A percentile compares a stretch with the other conserved stretches of the same genome.
These are phyloP conservation scores for Talaromyces sp. DNA, from an alignment of 2,329 filamentous ascomycete species.

Conservation along the genomic window DNA sequence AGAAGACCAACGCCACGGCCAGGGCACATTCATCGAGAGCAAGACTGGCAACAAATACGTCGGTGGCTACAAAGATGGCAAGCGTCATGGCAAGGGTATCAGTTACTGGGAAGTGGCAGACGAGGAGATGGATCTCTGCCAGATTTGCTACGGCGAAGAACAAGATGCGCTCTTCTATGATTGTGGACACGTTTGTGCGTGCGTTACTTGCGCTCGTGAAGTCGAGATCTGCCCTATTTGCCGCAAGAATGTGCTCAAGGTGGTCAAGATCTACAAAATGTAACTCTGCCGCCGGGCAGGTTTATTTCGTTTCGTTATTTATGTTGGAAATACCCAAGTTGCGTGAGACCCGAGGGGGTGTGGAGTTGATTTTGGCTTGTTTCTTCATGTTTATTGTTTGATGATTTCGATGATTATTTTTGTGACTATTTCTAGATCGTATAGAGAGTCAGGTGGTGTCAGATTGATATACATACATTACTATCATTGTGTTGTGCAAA, in stretches of 20 bases:
- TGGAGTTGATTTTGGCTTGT: conserved; percentile 5
- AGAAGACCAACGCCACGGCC: conserved; percentile 50
- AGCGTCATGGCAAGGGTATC: conserved; percentile 60
- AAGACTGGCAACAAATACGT: conserved; percentile 60
- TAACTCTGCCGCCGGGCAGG: conserved; percentile 19
- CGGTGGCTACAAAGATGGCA: conserved; percentile 59
- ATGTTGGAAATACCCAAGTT: conserved; percentile 9
- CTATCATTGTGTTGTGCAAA: too few species aligned
- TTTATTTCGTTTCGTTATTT: not conserved
- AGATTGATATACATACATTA: not conserved
- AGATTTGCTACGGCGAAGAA: conserved; percentile 61
- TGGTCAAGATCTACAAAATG: conserved; percentile 56
- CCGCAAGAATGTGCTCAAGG: conserved; percentile 53
- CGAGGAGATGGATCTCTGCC: conserved; percentile 57
- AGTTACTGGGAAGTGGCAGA: conserved; percentile 62
- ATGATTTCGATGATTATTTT: not conserved
- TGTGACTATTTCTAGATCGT: conserved; percentile 3
- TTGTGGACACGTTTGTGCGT: conserved; percentile 62
- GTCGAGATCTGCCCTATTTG: conserved; percentile 62
- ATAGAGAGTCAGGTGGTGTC: not conserved
- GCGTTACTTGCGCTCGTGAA: conserved; percentile 56
- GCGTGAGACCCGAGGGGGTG: not conserved
- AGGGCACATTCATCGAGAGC: conserved; percentile 55
- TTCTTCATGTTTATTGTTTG: not conserved
- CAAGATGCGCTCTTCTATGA: conserved; percentile 61